Base-by-base conservation (phyloP, 2,329 filamentous ascomycete genomes). In the Neofusicoccum parvum region DNA sequence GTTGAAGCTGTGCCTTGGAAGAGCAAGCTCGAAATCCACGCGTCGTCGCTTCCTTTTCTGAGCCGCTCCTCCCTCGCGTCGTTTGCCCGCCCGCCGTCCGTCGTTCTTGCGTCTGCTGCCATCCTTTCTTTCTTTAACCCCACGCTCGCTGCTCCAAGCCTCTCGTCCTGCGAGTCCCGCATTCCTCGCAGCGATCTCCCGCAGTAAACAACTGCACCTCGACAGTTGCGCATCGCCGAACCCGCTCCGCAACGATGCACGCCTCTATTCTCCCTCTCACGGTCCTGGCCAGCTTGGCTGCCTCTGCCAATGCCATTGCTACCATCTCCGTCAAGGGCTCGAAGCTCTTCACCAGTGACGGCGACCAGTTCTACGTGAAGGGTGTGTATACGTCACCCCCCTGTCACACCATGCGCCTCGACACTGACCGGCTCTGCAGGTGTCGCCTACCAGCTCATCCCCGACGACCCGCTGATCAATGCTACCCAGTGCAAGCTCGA, bases 291-390 rank as follows among this genome's bases (percentile, higher is more conserved):
- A 70, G 70, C 66, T 60, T 74, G 56, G 71, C 73, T 17, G 71
- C 72, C 65, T 59, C 46, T 41, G 82, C 79, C 64, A 72, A 76
- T 70, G 82, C 85, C 36, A 79, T 88, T 54, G 80, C 85, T 41
- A 85, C 84, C 64, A 85, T 89, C 68, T 81, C 81, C n/a, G 79
- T 80, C 48, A 86, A 89, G 63, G 92, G 92, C 59, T 88, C 89
- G 80, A 96, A 96, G 80, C 92, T 96, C 82, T 96, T 96, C 81
- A 88, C 88, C 70, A 87, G 86, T 72, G 87, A 94, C 76, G 92
- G 92, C 69, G 84, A 88, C 37, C 92, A 96, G 75, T 96, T 91
- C 83, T 95, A 88, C 78, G 85, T 95, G 77, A 95, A 94, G 81
- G 92, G 92, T 91, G 78, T 4, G 67, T 23, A 15, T 54, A 17